Evolutionary conservation across 306 rosid species (phyloP).

Genomic region (Bauhinia variegata): DNA sequence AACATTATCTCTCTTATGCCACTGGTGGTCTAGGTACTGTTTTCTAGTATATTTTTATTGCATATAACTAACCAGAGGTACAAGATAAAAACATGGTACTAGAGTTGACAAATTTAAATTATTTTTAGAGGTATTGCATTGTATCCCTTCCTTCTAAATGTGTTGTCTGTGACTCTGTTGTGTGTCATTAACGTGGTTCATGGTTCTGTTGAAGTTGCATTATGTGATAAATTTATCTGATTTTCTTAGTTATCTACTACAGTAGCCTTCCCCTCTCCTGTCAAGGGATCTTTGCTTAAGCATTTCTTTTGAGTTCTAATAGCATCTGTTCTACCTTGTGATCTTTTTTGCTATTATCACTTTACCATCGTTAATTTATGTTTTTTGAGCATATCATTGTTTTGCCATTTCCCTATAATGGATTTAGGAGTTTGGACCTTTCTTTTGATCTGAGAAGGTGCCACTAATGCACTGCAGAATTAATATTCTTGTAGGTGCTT

Average conservation of each 20-base stretch:
- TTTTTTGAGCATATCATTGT: conserved; percentile 15
- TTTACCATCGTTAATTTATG: conserved; percentile 1
- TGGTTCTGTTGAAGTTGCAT: too few relatives aligned
- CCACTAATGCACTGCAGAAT: conserved; percentile 28
- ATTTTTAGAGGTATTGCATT: too few relatives aligned
- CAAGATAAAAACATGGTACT: conserved; percentile 2
- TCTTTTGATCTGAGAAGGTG: conserved; percentile 30
- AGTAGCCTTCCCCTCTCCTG: too few relatives aligned
- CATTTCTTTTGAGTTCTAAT: too few relatives aligned
- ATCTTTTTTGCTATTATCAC: too few relatives aligned
- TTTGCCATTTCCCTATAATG: conserved; percentile 19
- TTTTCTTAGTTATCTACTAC: too few relatives aligned
- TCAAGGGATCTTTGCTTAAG: background rate
- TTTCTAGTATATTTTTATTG: conserved; percentile 25
- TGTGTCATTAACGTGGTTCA: too few relatives aligned
- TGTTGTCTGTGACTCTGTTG: too few relatives aligned
- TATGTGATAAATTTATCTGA: too few relatives aligned
- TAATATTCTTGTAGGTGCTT: conserved; percentile 78
- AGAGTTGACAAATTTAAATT: too few relatives aligned
- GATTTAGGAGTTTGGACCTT: conserved; percentile 11
- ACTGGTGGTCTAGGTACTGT: conserved; percentile 91
- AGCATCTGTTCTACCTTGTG: too few relatives aligned
- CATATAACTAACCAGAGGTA: background rate
- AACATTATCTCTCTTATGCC: conserved; percentile 76
- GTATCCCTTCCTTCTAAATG: too few relatives aligned